Conservation (phyloP, 2,329 filamentous ascomycete species). For the Penicillium sp. region DNA sequence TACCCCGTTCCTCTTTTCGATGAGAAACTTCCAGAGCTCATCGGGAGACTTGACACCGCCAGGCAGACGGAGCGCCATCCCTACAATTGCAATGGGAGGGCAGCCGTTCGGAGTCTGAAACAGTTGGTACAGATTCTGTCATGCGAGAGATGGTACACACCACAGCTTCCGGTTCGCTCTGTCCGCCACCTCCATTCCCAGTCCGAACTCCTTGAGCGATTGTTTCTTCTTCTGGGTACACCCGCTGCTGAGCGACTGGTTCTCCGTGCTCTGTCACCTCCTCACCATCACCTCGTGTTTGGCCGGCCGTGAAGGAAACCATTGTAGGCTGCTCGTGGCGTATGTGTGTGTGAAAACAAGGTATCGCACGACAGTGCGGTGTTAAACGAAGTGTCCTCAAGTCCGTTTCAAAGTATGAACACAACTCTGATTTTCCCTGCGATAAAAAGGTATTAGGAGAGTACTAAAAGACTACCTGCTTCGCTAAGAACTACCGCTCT, state of each 20-base stretch:
- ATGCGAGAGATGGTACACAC: neutral
- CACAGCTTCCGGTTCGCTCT: neutral
- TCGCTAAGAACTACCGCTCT: neutral
- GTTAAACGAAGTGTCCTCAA: no score
- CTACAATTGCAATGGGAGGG: neutral
- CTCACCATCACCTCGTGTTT: neutral
- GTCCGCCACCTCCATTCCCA: neutral
- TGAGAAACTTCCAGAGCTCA: conserved; percentile 29
- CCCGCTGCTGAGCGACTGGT: neutral
- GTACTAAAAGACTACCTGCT: neutral
- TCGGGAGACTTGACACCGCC: conserved; percentile 23
- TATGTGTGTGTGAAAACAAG: no score
- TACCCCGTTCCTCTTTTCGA: conserved; percentile 22
- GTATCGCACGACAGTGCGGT: no score
- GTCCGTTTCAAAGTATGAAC: neutral
- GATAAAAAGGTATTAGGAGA: neutral
- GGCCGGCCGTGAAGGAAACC: neutral
- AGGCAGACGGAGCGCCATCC: conserved; percentile 27
- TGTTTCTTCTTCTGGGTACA: neutral
- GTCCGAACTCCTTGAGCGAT: neutral
- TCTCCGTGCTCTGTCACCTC: neutral
- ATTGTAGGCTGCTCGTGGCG: neutral
- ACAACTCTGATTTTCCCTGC: neutral
- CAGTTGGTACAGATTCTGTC: neutral
- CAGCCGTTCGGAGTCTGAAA: neutral